Evolutionary conservation across 2,329 filamentous ascomycete species (phyloP), one percentile per base, ranked within the genome.

Genomic region (Esteya vermicola): DNA sequence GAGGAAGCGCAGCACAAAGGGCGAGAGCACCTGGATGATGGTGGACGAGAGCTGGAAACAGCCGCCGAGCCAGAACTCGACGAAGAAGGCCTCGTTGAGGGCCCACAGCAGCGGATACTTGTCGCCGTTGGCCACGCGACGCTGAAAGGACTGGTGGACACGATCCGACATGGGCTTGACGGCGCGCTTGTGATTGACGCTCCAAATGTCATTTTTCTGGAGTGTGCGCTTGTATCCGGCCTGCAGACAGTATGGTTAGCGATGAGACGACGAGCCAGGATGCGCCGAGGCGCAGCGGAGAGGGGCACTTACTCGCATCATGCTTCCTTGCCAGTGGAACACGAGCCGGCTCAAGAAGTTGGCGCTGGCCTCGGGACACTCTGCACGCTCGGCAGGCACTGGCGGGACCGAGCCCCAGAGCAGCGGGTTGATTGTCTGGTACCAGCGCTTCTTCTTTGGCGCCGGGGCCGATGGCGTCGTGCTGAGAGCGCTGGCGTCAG

Each of bases 261-360:
- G n/a, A n/a, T n/a, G 10, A 36, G 23, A 9, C 5, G 9, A 12
- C 19, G 10, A 9, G 23, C n/a, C 16, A 19, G n/a, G 19, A n/a
- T n/a, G n/a, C n/a, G n/a, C n/a, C n/a, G n/a, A n/a, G n/a, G n/a
- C n/a, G n/a, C n/a, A n/a, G n/a, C n/a, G n/a, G n/a, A n/a, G n/a
- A n/a, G n/a, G n/a, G n/a, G n/a, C n/a, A 64, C 72, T 61, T 57
- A 81, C 79, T 47, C 61, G 68, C 88, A 96, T 96, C 41, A 96
- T 55, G 2, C 85, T 79, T 1, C 77, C 76, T 69, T 95, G 89
- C 89, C 89, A 96, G 56, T 85, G 75, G 54, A 94, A 96, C 4
- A 80, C 81, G 19, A 93, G 56, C 42, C 68, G 56, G 60, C 84
- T 93, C 47, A 91, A 70, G 52, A 86, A 79, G 3, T 71, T 63